A percentile compares a stretch with the other conserved stretches of the same genome.
Evolutionary conservation across 352 stramenopile species (phyloP).

Genomic region (Phytopythium helicoides): DNA sequence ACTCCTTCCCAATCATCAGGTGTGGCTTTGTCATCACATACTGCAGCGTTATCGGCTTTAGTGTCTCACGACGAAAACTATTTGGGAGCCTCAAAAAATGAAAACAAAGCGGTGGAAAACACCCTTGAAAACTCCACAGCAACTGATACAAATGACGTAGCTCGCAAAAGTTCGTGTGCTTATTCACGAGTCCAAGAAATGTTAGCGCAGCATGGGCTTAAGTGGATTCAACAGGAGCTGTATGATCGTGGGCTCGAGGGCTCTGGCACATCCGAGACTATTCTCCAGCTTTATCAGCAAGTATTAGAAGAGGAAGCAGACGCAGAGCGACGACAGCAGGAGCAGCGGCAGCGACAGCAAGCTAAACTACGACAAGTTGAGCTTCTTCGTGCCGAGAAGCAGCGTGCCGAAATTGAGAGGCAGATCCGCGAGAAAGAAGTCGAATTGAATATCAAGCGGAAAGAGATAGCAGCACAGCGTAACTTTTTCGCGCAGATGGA

Average conservation of each 20-base stretch:
- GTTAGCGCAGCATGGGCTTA: conserved; percentile 36
- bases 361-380: conserved; percentile 30
- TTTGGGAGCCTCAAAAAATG: too few species aligned
- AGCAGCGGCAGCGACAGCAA: conserved; percentile 8
- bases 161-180: too few species aligned
- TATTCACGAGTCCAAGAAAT: conserved; percentile 22
- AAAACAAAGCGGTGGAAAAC: too few species aligned
- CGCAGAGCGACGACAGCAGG: not conserved
- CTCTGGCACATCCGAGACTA: conserved; percentile 32
- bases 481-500: conserved; percentile 68
- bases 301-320: conserved; percentile 36
- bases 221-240: conserved; percentile 81
- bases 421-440: conserved; percentile 35
- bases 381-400: conserved; percentile 15
- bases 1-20: too few species aligned
- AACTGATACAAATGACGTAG: not conserved
- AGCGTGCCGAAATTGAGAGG: conserved; percentile 36
- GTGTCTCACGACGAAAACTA: too few species aligned
- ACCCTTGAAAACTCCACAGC: too few species aligned
- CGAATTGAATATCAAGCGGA: conserved; percentile 31
- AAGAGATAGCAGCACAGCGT: conserved; percentile 41
- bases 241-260: conserved; percentile 71
- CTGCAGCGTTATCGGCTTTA: too few species aligned
- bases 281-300: conserved; percentile 44
- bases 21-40: too few species aligned